phyloP scores from a whole-genome alignment of 441 rosid species.

The Erodium chrysanthum region DNA sequence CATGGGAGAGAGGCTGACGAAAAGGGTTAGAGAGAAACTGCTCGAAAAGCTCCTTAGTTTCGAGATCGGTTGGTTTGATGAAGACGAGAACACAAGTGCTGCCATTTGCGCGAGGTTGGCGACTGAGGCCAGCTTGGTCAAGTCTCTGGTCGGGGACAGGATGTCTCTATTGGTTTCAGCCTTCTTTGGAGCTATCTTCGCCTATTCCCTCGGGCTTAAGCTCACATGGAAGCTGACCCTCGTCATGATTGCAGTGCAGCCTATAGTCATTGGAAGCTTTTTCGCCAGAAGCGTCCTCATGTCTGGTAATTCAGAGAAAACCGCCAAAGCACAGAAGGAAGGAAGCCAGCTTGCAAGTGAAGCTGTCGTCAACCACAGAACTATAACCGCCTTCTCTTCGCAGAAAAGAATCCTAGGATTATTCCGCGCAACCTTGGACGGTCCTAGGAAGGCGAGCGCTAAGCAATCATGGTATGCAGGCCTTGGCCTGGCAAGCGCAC shows the following conservation, averaged over 20 bases:
- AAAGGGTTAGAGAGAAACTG: constrained; percentile 46
- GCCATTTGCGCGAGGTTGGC: constrained; percentile 53
- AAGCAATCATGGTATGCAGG: constrained; percentile 51
- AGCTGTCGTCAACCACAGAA: constrained; percentile 57
- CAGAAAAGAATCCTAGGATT: constrained; percentile 48
- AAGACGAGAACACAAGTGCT: constrained; percentile 58
- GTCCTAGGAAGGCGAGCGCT: constrained; percentile 49
- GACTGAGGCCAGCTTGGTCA: constrained; percentile 49
- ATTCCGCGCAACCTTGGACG: constrained; percentile 41
- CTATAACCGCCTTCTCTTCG: constrained; percentile 63
- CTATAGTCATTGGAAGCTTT: constrained; percentile 47
- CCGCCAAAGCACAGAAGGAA: constrained; percentile 53
- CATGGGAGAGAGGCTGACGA: constrained; percentile 61
- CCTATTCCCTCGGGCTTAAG: constrained; percentile 36
- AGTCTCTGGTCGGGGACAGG: constrained; percentile 52
- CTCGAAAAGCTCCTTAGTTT: constrained; percentile 51
- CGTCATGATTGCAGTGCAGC: constrained; percentile 53
- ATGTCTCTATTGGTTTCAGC: constrained; percentile 53
- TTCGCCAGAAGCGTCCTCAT: constrained; percentile 38
- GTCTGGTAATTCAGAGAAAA: constrained; percentile 51
- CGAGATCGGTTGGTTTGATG: constrained; percentile 60
- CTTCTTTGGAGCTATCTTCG: constrained; percentile 43
- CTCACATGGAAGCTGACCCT: constrained; percentile 51
- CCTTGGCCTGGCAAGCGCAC: constrained; percentile 49
- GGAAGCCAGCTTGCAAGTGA: constrained; percentile 67